Evolutionary conservation across 2,329 filamentous ascomycete genomes (phyloP), one percentile per base, ranked within the genome.

Genomic region (Fusarium cicatricum): DNA sequence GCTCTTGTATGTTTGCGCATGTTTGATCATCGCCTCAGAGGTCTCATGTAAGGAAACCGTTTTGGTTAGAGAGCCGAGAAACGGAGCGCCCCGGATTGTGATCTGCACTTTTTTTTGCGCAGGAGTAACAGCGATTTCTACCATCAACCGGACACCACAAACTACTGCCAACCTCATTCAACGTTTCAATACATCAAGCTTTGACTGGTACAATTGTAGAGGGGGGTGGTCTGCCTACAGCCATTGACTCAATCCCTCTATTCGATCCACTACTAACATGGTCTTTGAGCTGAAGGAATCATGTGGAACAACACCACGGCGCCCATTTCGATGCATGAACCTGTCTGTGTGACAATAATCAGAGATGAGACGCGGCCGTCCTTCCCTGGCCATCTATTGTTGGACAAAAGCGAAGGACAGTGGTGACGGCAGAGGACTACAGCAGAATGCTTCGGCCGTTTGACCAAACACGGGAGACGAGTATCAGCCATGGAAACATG

Each of bases 401-500:
- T 52, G 46, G 49, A 53, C 60, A 49, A 54, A 54, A 31, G 44
- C 43, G 55, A 57, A 33, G 47, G 48, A 66, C 49, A 46, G 37
- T 55, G 52, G 52, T 37, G 46, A 55, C 37, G 32, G 50, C 46
- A 54, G 51, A 63, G 52, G 33, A 55, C 58, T 40, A 58, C 38
- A 46, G 60, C 42, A 40, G 44, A 41, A 64, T 55, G 52, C 53
- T 52, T 67, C 65, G 65, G 65, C 57, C 56, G 51, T 60, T 60
- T 62, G 55, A 37, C 65, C 60, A 42, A 47, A 62, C 59, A 49
- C 42, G 63, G 63, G 39, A 57, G 52, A 54, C 23, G 33, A 48
- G 45, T 51, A 52, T 58, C 45, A 62, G 48, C 26, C 42, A 34
- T 28, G 42, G 47, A 41, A 42, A 36, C 23, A 40, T 62, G 21